A percentile compares a stretch with the other conserved stretches of the same genome.
phyloP scores from a whole-genome alignment of 2,329 filamentous ascomycete species.

The Conoideocrella luteorostrata region DNA sequence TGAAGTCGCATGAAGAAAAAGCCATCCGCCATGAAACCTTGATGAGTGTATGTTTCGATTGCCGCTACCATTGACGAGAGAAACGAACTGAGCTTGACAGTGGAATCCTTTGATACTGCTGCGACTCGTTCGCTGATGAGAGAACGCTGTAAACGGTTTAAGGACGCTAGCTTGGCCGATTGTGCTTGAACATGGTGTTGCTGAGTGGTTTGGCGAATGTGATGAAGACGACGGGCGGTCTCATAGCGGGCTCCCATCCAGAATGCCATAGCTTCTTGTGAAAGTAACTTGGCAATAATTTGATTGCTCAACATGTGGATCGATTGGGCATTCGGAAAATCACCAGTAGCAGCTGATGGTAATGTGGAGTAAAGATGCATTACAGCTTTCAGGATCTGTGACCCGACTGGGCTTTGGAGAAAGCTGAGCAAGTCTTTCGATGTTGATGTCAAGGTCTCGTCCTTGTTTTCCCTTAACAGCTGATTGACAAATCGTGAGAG shows the following conservation, averaged over 20 bases:
- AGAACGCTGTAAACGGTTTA: conserved; percentile 57
- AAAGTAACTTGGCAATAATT: conserved; percentile 41
- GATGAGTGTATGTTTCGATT: conserved; percentile 37
- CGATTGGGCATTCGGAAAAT: conserved; percentile 39
- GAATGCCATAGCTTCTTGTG: conserved; percentile 25
- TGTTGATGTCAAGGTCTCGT: conserved; percentile 8
- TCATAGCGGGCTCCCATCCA: conserved; percentile 52
- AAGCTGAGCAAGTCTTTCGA: conserved; percentile 23
- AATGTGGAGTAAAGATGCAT: conserved; percentile 29
- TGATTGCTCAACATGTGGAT: conserved; percentile 55
- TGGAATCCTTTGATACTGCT: conserved; percentile 55
- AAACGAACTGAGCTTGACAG: conserved; percentile 47
- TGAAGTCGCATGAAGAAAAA: conserved; percentile 11
- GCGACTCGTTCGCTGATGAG: conserved; percentile 47
- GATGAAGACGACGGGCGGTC: conserved; percentile 37
- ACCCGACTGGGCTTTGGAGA: conserved; percentile 25
- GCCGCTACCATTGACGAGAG: conserved; percentile 35
- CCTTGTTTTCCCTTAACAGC: conserved; percentile 9
- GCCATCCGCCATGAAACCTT: conserved; percentile 17
- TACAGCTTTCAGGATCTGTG: conserved; percentile 25
- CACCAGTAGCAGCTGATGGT: conserved; percentile 17
- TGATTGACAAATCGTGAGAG: conserved; percentile 27
- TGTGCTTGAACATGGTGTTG: conserved; percentile 32
- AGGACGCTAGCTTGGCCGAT: conserved; percentile 41
- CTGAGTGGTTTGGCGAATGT: conserved; percentile 35